These are phyloP conservation scores for Hura crepitans DNA, from an alignment of 441 rosid species.

Conservation along the genomic window DNA sequence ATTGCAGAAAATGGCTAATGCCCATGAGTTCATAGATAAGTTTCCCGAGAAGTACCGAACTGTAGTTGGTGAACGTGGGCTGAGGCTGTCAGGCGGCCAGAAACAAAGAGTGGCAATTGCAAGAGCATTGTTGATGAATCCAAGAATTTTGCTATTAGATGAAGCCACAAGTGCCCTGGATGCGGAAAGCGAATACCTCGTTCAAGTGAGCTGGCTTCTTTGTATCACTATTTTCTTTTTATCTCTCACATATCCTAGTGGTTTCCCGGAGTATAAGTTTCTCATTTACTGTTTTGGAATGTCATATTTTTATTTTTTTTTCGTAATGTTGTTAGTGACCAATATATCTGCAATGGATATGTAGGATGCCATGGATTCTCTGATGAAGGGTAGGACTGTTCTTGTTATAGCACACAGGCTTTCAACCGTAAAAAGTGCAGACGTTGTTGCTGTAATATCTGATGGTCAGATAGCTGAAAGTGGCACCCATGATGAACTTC, in stretches of 20 bases:
- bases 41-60: slow-evolving; percentile 82
- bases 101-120: slow-evolving; percentile 91
- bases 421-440: slow-evolving; percentile 77
- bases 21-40: slow-evolving; percentile 67
- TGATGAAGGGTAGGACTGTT: slow-evolving; percentile 88
- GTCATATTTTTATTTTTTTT: too few relatives aligned
- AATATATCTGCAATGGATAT: neutral
- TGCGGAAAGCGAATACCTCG: slow-evolving; percentile 91
- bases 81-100: slow-evolving; percentile 91
- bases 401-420: slow-evolving; percentile 86
- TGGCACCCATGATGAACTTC: slow-evolving; percentile 74
- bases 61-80: slow-evolving; percentile 74
- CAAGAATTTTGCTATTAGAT: slow-evolving; percentile 70
- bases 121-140: slow-evolving; percentile 84
- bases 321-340: too few relatives aligned
- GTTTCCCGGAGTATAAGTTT: neutral
- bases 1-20: slow-evolving; percentile 92
- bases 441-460: slow-evolving; percentile 73
- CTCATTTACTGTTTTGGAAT: neutral
- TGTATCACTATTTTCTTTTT: neutral
- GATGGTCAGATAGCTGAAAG: slow-evolving; percentile 81
- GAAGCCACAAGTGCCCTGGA: slow-evolving; percentile 97
- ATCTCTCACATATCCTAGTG: neutral
- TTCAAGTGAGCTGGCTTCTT: slow-evolving; percentile 48
- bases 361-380: slow-evolving; percentile 84